Percentiles rank a stretch among this genome's conserved stretches.
Evolutionary conservation across 2,329 filamentous ascomycete species (phyloP).

Genomic region (Hymenoscyphus scutula): DNA sequence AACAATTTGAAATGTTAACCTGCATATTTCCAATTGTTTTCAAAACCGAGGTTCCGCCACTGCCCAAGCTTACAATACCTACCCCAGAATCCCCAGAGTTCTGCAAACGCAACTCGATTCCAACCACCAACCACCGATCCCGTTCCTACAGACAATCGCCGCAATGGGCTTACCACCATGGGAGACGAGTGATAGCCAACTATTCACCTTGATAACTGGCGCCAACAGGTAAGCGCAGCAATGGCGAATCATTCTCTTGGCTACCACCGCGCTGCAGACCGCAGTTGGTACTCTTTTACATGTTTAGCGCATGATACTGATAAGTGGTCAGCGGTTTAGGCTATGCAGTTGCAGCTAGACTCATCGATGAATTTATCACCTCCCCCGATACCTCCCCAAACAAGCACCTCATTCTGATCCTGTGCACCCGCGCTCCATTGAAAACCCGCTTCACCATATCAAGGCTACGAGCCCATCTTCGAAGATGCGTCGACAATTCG

Average conservation of each 20-base stretch:
- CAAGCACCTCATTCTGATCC: slow-evolving; percentile 73
- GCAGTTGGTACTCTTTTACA: not conserved
- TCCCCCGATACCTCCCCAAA: slow-evolving; percentile 62
- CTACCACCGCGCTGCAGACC: slow-evolving; percentile 1
- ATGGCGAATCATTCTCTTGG: slow-evolving; percentile 3
- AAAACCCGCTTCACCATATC: slow-evolving; percentile 74
- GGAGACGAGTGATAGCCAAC: slow-evolving; percentile 43
- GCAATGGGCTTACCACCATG: slow-evolving; percentile 37
- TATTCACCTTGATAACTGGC: slow-evolving; percentile 74
- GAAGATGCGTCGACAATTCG: slow-evolving; percentile 42
- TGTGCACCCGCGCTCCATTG: slow-evolving; percentile 72
- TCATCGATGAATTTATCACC: slow-evolving; percentile 85
- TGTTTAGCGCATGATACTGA: slow-evolving; percentile 31
- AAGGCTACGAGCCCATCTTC: slow-evolving; percentile 62
- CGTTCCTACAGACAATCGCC: not conserved
- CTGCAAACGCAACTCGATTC: not conserved
- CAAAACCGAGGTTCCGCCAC: not conserved
- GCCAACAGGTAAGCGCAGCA: slow-evolving; percentile 70
- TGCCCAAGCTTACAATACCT: not conserved
- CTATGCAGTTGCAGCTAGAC: slow-evolving; percentile 75
- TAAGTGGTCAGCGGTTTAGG: slow-evolving; percentile 71
- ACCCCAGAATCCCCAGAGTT: slow-evolving; percentile 2
- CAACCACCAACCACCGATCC: not conserved
- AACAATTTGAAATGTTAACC: too few relatives aligned
- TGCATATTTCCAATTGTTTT: too few relatives aligned